Percentiles rank a stretch among this genome's conserved stretches.
These are phyloP conservation scores for Neonectria coccinea DNA, from an alignment of 2,329 filamentous ascomycete species.

Conservation along the genomic window DNA sequence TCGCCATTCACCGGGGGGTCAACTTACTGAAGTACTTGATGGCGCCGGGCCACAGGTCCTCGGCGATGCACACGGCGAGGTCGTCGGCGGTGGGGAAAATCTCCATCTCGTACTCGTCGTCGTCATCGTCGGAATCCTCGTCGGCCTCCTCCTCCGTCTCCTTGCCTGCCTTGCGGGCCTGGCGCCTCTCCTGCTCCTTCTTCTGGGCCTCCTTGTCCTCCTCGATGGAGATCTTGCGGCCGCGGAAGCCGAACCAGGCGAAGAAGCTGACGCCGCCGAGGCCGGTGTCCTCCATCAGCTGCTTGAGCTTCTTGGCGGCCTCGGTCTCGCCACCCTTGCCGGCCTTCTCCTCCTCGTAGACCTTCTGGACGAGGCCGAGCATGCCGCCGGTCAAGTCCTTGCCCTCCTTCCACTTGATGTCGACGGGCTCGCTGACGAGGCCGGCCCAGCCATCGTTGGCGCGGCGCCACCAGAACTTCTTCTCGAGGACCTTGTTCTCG, in stretches of 20 bases:
- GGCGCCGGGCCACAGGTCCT: constrained; percentile 90
- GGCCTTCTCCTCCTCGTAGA: constrained; percentile 70
- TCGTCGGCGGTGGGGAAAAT: constrained; percentile 91
- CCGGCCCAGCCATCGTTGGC: constrained; percentile 76
- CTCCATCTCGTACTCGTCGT: constrained; percentile 78
- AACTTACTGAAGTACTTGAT: constrained; percentile 91
- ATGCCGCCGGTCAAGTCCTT: constrained; percentile 88
- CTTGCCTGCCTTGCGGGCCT: constrained; percentile 63
- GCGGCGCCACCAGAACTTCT: constrained; percentile 90
- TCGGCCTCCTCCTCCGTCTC: constrained; percentile 56
- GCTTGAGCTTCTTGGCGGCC: constrained; percentile 63
- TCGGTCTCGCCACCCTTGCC: constrained; percentile 58
- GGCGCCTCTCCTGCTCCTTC: constrained; percentile 69
- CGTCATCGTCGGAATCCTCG: constrained; percentile 69
- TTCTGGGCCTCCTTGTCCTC: constrained; percentile 74
- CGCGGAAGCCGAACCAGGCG: constrained; percentile 86
- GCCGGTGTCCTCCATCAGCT: constrained; percentile 69
- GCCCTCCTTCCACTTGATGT: constrained; percentile 84
- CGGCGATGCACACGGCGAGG: constrained; percentile 81
- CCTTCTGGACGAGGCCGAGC: constrained; percentile 76
- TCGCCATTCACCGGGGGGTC: background rate
- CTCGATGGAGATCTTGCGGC: constrained; percentile 75
- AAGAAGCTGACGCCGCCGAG: constrained; percentile 84
- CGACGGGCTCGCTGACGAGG: constrained; percentile 88
- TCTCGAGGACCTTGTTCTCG: constrained; percentile 80